Evolutionary conservation across 495 filamentous ascomycete species (phyloP).

Genomic region (Astrothelium macrocarpum): DNA sequence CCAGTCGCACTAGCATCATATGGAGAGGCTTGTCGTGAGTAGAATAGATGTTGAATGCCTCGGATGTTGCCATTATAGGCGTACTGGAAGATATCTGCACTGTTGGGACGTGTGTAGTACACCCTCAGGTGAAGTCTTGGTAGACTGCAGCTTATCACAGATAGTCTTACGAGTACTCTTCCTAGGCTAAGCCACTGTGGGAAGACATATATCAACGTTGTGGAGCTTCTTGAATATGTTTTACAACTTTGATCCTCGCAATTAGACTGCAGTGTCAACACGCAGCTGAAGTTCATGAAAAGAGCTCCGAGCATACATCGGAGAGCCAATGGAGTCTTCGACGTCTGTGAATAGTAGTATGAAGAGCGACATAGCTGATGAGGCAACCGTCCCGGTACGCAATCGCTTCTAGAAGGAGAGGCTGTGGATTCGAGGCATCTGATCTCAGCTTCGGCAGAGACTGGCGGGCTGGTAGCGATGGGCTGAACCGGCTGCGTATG

Average conservation of each 20-base stretch:
- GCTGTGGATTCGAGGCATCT: neutral
- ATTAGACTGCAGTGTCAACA: neutral
- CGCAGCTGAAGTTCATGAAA: neutral
- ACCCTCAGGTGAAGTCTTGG: neutral
- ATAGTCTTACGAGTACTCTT: neutral
- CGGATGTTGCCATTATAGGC: neutral
- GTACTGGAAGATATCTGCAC: neutral
- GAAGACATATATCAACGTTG: neutral
- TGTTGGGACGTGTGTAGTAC: neutral
- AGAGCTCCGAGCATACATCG: neutral
- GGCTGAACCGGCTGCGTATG: neutral
- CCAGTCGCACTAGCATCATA: neutral
- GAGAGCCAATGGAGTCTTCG: neutral
- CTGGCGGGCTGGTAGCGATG: neutral
- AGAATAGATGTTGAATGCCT: neutral
- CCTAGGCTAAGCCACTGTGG: neutral
- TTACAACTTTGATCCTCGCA: neutral
- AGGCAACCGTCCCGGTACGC: neutral
- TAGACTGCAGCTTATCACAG: neutral
- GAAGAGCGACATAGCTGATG: neutral
- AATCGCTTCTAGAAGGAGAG: neutral
- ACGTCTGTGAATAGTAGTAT: neutral
- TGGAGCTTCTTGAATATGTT: neutral
- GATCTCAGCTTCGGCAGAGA: neutral
- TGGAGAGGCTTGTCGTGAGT: neutral